Percentiles rank a stretch among this genome's conserved stretches.
phyloP scores from a whole-genome alignment of 1,284 basidiomycete species.

The Pseudozyma thailandica region DNA sequence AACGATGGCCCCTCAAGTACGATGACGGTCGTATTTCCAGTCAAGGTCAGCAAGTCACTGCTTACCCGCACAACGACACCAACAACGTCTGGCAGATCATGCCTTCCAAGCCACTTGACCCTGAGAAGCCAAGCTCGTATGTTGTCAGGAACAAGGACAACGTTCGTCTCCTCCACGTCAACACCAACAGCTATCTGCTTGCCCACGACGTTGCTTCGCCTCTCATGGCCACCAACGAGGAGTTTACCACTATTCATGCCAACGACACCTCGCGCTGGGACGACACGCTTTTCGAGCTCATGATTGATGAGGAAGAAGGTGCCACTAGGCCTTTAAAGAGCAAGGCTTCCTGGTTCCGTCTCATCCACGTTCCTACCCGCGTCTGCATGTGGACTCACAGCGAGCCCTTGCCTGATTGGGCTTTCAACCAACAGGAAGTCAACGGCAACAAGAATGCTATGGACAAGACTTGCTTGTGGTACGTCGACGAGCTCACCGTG shows the following conservation, averaged over 20 bases:
- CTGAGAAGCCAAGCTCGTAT: slow-evolving; percentile 77
- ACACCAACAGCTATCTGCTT: slow-evolving; percentile 83
- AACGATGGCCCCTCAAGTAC: slow-evolving; percentile 90
- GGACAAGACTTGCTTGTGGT: slow-evolving; percentile 88
- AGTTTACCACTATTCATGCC: slow-evolving; percentile 78
- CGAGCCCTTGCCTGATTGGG: slow-evolving; percentile 89
- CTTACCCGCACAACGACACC: slow-evolving; percentile 88
- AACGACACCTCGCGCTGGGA: slow-evolving; percentile 69
- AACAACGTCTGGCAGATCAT: slow-evolving; percentile 97
- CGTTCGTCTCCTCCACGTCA: slow-evolving; percentile 87
- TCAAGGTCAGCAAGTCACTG: slow-evolving; percentile 99
- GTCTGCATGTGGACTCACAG: slow-evolving; percentile 94
- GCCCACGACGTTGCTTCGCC: slow-evolving; percentile 98
- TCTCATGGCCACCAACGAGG: slow-evolving; percentile 96
- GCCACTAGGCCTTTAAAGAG: slow-evolving; percentile 39
- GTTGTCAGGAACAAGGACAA: slow-evolving; percentile 88
- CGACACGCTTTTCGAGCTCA: slow-evolving; percentile 69
- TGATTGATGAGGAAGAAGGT: slow-evolving; percentile 40
- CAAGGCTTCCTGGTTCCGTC: slow-evolving; percentile 58
- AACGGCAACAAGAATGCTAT: slow-evolving; percentile 94
- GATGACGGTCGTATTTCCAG: slow-evolving; percentile 95
- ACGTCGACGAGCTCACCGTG: slow-evolving; percentile 81
- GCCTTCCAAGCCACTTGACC: slow-evolving; percentile 80
- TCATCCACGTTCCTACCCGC: slow-evolving; percentile 84
- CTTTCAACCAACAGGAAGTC: slow-evolving; percentile 93